Percentiles rank a stretch among this genome's conserved stretches.
phyloP scores from a whole-genome alignment of 768 basidiomycete genomes.

The Panus rudis region DNA sequence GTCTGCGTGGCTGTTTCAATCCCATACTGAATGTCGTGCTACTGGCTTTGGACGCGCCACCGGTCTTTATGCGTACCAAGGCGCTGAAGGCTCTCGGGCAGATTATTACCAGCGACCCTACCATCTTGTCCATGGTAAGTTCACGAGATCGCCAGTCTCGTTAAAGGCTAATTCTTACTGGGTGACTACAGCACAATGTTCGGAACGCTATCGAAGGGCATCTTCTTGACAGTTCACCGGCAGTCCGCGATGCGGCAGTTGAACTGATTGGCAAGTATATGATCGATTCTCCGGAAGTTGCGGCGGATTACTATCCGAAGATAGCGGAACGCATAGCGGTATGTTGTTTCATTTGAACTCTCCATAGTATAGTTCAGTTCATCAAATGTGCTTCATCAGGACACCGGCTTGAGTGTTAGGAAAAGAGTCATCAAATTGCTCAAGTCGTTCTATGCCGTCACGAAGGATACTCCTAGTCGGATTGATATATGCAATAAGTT shows the following conservation, averaged over 20 bases:
- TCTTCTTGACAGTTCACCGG: conserved; percentile 84
- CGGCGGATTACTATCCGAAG: conserved; percentile 79
- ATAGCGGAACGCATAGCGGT: conserved; percentile 91
- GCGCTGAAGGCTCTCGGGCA: conserved; percentile 85
- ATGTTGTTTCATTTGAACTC: conserved; percentile 19
- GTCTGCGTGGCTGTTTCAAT: conserved; percentile 72
- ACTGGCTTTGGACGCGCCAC: conserved; percentile 71
- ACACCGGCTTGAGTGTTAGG: conserved; percentile 87
- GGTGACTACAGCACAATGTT: conserved; percentile 55
- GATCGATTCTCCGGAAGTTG: conserved; percentile 83
- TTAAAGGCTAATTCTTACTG: background rate
- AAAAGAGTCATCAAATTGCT: conserved; percentile 96
- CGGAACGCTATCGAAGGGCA: conserved; percentile 85
- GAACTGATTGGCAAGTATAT: conserved; percentile 98
- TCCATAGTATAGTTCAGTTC: background rate
- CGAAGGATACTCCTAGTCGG: conserved; percentile 49
- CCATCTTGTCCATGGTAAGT: conserved; percentile 68
- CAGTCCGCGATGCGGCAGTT: conserved; percentile 94
- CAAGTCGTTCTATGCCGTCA: conserved; percentile 69
- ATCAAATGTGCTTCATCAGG: conserved; percentile 43
- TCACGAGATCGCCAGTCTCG: background rate
- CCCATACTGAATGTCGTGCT: conserved; percentile 78
- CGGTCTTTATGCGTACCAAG: conserved; percentile 92
- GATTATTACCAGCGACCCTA: conserved; percentile 84
- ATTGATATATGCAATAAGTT: conserved; percentile 80